Conservation (phyloP, 345 rosid species). For the Populus pruinosa region DNA sequence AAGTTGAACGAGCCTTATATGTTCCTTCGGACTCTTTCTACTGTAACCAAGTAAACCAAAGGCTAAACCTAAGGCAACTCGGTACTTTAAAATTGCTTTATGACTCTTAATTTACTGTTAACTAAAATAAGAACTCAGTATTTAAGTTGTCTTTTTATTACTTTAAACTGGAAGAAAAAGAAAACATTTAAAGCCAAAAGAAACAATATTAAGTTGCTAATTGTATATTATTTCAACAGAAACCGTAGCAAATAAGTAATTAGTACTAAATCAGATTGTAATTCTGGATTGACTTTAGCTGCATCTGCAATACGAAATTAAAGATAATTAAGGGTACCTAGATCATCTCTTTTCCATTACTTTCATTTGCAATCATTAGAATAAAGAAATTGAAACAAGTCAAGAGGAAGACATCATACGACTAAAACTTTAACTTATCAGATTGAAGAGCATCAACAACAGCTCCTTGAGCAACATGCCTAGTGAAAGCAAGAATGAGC, state of each 20-base stretch:
- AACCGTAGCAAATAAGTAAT: neutral
- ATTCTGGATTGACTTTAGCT: conserved; percentile 1
- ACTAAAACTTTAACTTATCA: conserved; percentile 18
- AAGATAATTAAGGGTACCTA: neutral
- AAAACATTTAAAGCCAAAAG: neutral
- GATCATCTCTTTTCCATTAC: neutral
- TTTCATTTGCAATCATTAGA: neutral
- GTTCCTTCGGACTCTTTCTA: too few species aligned
- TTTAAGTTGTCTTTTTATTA: neutral
- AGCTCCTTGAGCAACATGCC: conserved; percentile 59
- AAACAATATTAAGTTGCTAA: neutral
- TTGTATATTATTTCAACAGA: neutral
- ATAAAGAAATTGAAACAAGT: neutral
- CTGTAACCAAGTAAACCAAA: neutral
- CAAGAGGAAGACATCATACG: neutral
- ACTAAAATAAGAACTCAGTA: neutral
- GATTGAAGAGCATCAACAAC: conserved; percentile 69
- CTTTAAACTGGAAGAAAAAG: neutral
- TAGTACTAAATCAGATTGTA: neutral
- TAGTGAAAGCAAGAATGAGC: conserved; percentile 72
- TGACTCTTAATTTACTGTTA: too few species aligned
- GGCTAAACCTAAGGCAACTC: neutral
- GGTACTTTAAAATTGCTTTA: neutral
- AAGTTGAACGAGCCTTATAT: neutral
- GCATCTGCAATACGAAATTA: neutral